phyloP scores from a whole-genome alignment of 2,329 filamentous ascomycete genomes.

The Aureobasidium vineae region DNA sequence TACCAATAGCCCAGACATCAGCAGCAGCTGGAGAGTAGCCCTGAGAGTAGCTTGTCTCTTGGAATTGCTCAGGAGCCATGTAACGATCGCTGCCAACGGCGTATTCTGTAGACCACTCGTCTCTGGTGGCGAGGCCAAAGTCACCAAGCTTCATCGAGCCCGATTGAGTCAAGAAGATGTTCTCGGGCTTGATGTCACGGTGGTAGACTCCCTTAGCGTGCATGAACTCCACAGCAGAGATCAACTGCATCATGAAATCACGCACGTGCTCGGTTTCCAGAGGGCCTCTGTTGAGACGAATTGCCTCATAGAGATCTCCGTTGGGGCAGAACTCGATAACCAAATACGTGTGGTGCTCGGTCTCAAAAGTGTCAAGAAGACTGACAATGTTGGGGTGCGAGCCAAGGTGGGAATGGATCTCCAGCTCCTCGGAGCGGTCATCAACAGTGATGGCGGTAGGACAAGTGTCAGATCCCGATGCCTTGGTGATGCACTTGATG shows the following conservation, averaged over 20 bases:
- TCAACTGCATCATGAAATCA: slow-evolving; percentile 92
- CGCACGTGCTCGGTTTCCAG: slow-evolving; percentile 95
- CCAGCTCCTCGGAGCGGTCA: slow-evolving; percentile 76
- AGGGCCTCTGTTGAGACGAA: slow-evolving; percentile 81
- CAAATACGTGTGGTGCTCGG: slow-evolving; percentile 81
- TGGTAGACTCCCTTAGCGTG: slow-evolving; percentile 91
- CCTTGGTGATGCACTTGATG: slow-evolving; percentile 94
- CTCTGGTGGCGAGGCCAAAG: slow-evolving; percentile 87
- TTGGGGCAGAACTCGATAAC: slow-evolving; percentile 94
- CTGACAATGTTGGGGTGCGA: slow-evolving; percentile 92
- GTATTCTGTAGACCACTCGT: slow-evolving; percentile 86
- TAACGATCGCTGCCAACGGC: slow-evolving; percentile 97
- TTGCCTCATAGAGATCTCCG: slow-evolving; percentile 96
- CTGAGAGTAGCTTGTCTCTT: slow-evolving; percentile 63
- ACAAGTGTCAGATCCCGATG: slow-evolving; percentile 49
- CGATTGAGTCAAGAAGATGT: slow-evolving; percentile 87
- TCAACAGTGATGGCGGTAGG: slow-evolving; percentile 69
- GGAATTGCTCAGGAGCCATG: slow-evolving; percentile 98
- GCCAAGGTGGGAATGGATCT: slow-evolving; percentile 75
- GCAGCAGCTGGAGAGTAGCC: slow-evolving; percentile 93
- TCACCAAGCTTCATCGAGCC: slow-evolving; percentile 96
- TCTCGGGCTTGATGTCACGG: slow-evolving; percentile 98
- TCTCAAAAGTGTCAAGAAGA: slow-evolving; percentile 87
- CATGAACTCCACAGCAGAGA: slow-evolving; percentile 85
- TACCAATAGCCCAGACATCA: slow-evolving; percentile 95